A percentile compares a stretch with the other conserved stretches of the same genome.
Conservation (phyloP, 1,284 basidiomycete species). For the Austropuccinia psidii region DNA sequence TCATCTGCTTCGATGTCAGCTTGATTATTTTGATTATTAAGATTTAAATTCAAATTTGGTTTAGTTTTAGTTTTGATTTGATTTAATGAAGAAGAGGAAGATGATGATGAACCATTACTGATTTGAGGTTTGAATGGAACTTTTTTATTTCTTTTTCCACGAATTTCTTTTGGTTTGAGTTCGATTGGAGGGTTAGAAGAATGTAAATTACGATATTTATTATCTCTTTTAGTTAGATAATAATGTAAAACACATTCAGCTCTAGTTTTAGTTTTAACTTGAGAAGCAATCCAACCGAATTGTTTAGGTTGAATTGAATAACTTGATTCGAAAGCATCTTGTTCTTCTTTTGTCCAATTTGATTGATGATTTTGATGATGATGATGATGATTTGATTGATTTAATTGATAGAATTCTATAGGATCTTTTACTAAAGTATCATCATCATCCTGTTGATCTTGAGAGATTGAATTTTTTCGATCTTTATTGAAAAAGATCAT, state of each 20-base stretch:
- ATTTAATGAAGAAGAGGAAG: not conserved
- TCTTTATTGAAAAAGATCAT: constrained; percentile 23
- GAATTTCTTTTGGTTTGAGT: constrained; percentile 16
- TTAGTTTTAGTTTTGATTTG: constrained; percentile 8
- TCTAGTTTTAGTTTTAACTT: constrained; percentile 27
- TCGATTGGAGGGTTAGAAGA: constrained; percentile 5
- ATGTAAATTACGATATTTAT: constrained; percentile 34
- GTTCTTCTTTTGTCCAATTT: constrained; percentile 31
- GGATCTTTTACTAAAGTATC: constrained; percentile 30
- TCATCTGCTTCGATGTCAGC: constrained; percentile 15
- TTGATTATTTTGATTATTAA: too few relatives aligned
- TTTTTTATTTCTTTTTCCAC: constrained; percentile 19
- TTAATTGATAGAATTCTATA: constrained; percentile 26
- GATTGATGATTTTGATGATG: not conserved
- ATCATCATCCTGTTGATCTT: constrained; percentile 2
- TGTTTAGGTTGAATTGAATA: constrained; percentile 35
- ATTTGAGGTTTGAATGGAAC: not conserved
- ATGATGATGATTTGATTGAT: not conserved
- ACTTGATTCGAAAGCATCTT: constrained; percentile 22
- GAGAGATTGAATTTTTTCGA: not conserved
- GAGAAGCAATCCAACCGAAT: constrained; percentile 35
- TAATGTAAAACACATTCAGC: constrained; percentile 36
- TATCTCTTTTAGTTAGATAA: constrained; percentile 34
- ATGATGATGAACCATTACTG: not conserved
- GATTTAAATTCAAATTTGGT: not conserved